Evolutionary conservation across 371 early-diverging fungal species (phyloP).

Genomic region (Mucor circinelloides): DNA sequence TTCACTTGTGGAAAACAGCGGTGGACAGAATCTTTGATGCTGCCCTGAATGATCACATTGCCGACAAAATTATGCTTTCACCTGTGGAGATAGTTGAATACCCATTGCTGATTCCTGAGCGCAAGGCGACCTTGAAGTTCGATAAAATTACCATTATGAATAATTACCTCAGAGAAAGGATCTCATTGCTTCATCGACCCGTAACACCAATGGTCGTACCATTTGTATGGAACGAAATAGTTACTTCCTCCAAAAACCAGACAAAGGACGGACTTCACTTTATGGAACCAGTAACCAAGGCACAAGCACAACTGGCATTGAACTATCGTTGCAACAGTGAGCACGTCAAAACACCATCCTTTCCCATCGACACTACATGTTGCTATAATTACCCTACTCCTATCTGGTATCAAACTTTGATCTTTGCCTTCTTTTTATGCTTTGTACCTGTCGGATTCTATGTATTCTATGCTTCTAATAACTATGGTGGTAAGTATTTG

Average conservation of each 20-base stretch:
- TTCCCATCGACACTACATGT: slow-evolving; percentile 60
- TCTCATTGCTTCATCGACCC: slow-evolving; percentile 2
- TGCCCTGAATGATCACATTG: slow-evolving; percentile 26
- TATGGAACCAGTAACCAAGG: slow-evolving; percentile 39
- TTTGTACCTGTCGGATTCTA: slow-evolving; percentile 48
- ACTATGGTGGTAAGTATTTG: slow-evolving; percentile 19
- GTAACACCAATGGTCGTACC: slow-evolving; percentile 45
- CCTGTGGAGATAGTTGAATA: slow-evolving; percentile 44
- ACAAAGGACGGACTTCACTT: slow-evolving; percentile 72
- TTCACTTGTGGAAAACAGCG: slow-evolving; percentile 46
- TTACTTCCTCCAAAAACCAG: slow-evolving; percentile 29
- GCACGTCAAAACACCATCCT: slow-evolving; percentile 22
- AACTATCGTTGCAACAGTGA: slow-evolving; percentile 67
- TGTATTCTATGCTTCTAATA: slow-evolving; percentile 13
- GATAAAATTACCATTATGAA: slow-evolving; percentile 62
- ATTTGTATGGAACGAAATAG: slow-evolving; percentile 57
- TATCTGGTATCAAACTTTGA: slow-evolving; percentile 42
- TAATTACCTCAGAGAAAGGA: slow-evolving; percentile 38
- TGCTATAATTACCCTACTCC: slow-evolving; percentile 63
- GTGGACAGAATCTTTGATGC: slow-evolving; percentile 47
- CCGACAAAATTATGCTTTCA: slow-evolving; percentile 36
- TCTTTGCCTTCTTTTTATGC: slow-evolving; percentile 44
- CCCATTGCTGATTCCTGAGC: slow-evolving; percentile 38
- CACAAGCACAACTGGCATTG: slow-evolving; percentile 60
- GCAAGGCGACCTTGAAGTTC: slow-evolving; percentile 39